These are phyloP conservation scores for Geosmithia putterillii DNA, from an alignment of 2,329 filamentous ascomycete species.

Conservation along the genomic window DNA sequence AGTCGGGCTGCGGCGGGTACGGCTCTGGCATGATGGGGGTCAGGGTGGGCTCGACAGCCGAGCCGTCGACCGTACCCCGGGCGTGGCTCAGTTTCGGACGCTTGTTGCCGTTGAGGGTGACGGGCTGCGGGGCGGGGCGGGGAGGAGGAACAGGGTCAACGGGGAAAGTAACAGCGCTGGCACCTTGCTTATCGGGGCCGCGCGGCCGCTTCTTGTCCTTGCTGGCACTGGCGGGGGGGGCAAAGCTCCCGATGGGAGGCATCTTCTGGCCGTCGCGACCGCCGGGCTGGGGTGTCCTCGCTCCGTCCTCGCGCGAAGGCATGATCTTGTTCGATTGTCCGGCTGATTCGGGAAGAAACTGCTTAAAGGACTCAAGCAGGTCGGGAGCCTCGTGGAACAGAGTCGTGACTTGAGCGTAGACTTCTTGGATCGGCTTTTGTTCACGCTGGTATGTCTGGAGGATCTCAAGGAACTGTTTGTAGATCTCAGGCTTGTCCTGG, in stretches of 20 bases:
- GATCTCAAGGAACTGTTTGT: constrained; percentile 98
- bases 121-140: constrained; percentile 15
- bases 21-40: constrained; percentile 83
- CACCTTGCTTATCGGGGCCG: constrained; percentile 38
- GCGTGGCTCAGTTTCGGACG: constrained; percentile 65
- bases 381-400: constrained; percentile 90
- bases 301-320: constrained; percentile 28
- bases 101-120: constrained; percentile 34
- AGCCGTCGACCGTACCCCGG: constrained; percentile 43
- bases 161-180: constrained; percentile 31
- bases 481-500: constrained; percentile 91
- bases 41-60: constrained; percentile 66
- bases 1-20: constrained; percentile 60
- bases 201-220: constrained; percentile 84
- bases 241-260: constrained; percentile 91
- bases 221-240: constrained; percentile 64
- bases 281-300: constrained; percentile 37
- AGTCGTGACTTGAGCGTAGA: constrained; percentile 91
- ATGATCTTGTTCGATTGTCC: constrained; percentile 38
- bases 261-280: constrained; percentile 59
- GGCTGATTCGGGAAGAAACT: constrained; percentile 85
- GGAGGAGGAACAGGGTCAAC: constrained; percentile 26
- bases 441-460: constrained; percentile 96
- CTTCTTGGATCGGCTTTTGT: constrained; percentile 96
- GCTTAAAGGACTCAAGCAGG: constrained; percentile 94